Percentiles rank a stretch among this genome's conserved stretches.
Conservation (phyloP, 192 early-diverging fungal genomes). For the Neocallimastix lanati region DNA sequence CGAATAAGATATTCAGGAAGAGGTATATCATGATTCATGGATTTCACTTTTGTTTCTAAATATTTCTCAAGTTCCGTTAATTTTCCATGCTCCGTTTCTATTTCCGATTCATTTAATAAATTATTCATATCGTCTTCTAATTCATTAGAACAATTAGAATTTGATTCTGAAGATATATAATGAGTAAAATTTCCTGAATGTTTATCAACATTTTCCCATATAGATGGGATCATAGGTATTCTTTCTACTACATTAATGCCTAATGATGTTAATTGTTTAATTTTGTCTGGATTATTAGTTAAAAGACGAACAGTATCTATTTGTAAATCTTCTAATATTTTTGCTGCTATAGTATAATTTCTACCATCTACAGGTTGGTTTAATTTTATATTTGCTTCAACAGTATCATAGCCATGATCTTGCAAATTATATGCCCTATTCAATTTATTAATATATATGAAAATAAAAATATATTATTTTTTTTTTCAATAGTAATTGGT, state of each 20-base stretch:
- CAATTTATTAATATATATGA: no score
- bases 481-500: no score
- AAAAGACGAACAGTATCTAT: constrained; percentile 55
- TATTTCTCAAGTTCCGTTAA: background rate
- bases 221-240: constrained; percentile 73
- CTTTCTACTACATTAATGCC: constrained; percentile 64
- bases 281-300: constrained; percentile 94
- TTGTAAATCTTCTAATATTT: constrained; percentile 70
- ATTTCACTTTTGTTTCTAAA: background rate
- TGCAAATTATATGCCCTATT: constrained; percentile 87
- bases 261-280: constrained; percentile 48
- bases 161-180: background rate
- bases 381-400: constrained; percentile 73
- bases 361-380: constrained; percentile 86
- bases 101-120: background rate
- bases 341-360: constrained; percentile 72
- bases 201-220: background rate
- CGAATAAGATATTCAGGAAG: background rate
- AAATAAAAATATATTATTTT: no score
- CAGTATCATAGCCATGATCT: constrained; percentile 86
- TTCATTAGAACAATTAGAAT: background rate
- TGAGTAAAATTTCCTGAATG: background rate
- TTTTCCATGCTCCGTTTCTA: background rate
- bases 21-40: background rate
- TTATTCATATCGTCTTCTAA: background rate